Conservation (phyloP, 1,139 yeast species). For the Debaryomyces psychrophilus region DNA sequence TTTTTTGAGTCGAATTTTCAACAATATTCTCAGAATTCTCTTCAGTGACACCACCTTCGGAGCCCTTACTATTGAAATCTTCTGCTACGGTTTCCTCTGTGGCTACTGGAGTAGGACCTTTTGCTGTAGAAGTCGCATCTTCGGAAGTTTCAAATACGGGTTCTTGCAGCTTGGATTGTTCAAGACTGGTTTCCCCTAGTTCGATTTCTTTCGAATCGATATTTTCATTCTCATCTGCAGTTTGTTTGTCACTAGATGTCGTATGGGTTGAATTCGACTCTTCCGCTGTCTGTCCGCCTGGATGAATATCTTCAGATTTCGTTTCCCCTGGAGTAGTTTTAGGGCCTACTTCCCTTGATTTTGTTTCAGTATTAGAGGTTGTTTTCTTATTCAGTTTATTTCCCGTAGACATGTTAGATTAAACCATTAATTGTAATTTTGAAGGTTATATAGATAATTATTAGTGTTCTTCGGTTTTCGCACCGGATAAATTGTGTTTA, state of each 20-base stretch:
- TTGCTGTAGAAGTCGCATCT: slow-evolving; percentile 1
- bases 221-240: background rate
- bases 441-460: background rate
- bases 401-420: background rate
- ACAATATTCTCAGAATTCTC: background rate
- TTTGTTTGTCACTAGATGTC: background rate
- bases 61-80: background rate
- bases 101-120: background rate
- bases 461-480: background rate
- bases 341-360: background rate
- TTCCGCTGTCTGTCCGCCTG: background rate
- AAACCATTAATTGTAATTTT: background rate
- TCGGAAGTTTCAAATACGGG: background rate
- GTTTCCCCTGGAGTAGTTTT: background rate
- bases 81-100: background rate
- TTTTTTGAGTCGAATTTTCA: background rate
- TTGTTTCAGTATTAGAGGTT: background rate
- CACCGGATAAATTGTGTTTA: slow-evolving; percentile 1
- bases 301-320: background rate
- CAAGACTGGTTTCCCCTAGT: background rate
- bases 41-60: background rate
- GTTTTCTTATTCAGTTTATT: background rate
- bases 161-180: background rate
- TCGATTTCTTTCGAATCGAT: background rate
- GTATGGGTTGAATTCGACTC: background rate